Conservation (phyloP, 169 alveolate species). For the Plasmodium falciparum region DNA sequence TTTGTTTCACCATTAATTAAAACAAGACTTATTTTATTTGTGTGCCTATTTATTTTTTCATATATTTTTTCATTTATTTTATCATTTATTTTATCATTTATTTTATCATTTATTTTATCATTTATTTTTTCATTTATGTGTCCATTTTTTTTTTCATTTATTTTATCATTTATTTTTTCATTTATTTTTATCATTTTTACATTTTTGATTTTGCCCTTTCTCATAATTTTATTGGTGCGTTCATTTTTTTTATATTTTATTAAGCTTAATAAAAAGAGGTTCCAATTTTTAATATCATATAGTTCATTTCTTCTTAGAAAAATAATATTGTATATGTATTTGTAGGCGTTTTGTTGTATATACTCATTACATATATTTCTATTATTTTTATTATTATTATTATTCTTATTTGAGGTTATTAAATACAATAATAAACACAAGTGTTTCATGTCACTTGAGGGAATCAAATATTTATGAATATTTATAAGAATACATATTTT, state of each 20-base stretch:
- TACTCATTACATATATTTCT: background rate
- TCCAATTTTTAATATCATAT: constrained; percentile 42
- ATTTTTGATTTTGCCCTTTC: background rate
- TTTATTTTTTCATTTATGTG: background rate
- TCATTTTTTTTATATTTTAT: constrained; percentile 3
- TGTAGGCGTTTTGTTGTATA: constrained; percentile 11
- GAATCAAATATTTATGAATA: constrained; percentile 46
- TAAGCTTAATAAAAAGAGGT: constrained; percentile 47
- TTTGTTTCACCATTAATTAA: background rate
- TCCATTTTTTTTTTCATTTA: background rate
- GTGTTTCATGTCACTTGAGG: constrained; percentile 43
- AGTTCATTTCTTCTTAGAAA: constrained; percentile 20
- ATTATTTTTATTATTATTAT: background rate
- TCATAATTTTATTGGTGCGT: background rate
- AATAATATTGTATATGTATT: constrained; percentile 53
- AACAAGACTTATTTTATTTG: no score
- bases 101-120: no score
- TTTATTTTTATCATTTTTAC: background rate
- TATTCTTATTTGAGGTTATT: constrained; percentile 5
- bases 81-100: no score
- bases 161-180: background rate
- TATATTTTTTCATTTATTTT: no score
- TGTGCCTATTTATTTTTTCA: no score
- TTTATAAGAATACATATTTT: constrained; percentile 22
- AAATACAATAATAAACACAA: constrained; percentile 69